Conservation (phyloP, 73 alveolate genomes). For the Uronychia binucleata region DNA sequence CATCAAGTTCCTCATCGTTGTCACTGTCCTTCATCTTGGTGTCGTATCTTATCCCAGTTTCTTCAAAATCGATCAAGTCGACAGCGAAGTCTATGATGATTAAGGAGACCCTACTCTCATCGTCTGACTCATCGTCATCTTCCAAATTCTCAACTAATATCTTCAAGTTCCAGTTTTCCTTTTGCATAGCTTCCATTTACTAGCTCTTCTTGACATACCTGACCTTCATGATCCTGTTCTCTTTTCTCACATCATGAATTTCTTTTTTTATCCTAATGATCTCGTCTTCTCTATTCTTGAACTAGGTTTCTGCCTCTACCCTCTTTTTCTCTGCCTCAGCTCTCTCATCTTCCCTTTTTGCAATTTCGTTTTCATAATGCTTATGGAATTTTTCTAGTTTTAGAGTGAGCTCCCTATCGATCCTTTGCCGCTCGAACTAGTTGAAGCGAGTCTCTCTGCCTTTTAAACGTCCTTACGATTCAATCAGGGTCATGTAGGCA, state of each 20-base stretch:
- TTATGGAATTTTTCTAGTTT: background rate
- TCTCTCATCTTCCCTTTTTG: background rate
- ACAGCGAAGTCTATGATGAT: background rate
- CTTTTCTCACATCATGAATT: background rate
- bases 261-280: background rate
- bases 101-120: background rate
- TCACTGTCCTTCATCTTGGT: background rate
- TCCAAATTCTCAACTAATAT: background rate
- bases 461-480: background rate
- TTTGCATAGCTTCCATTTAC: background rate
- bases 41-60: background rate
- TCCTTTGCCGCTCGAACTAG: background rate
- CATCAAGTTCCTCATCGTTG: background rate
- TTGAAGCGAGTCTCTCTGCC: background rate
- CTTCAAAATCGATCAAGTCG: background rate
- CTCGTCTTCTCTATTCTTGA: background rate
- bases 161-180: background rate
- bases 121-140: background rate
- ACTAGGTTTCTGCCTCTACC: background rate
- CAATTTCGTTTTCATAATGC: background rate
- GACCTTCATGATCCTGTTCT: background rate
- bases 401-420: background rate
- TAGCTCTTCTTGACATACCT: background rate
- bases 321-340: background rate
- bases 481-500: background rate